These are phyloP conservation scores for Volvox reticuliferus DNA, from an alignment of 139 green algal species.

Conservation along the genomic window DNA sequence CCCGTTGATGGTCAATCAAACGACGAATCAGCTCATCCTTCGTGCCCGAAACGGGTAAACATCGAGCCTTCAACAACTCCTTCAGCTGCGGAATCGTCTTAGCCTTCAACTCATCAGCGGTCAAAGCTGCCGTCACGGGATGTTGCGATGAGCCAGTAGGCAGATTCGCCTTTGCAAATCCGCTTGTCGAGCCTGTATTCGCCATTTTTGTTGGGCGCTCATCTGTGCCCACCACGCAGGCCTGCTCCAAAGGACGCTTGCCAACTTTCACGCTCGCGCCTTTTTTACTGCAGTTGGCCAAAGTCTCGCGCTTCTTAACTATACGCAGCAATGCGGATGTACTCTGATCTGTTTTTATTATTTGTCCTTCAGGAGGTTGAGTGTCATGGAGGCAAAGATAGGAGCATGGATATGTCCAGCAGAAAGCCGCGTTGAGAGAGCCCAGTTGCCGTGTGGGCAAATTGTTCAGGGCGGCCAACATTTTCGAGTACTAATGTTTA, in stretches of 20 bases:
- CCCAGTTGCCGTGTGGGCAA: not conserved
- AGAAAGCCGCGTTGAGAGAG: not conserved
- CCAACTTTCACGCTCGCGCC: not conserved
- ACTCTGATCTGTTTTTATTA: slow-evolving; percentile 15
- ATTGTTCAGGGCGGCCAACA: not conserved
- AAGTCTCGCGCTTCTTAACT: not conserved
- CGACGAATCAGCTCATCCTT: slow-evolving; percentile 50
- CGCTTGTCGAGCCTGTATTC: not conserved
- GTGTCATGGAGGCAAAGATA: slow-evolving; percentile 37
- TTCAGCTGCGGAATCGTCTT: slow-evolving; percentile 42
- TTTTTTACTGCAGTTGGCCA: not conserved
- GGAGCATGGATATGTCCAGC: not conserved
- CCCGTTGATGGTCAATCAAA: slow-evolving; percentile 41
- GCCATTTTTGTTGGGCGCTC: slow-evolving; percentile 24
- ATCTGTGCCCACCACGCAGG: not conserved
- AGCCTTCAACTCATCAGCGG: slow-evolving; percentile 42
- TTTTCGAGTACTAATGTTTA: too few relatives aligned
- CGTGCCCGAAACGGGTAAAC: slow-evolving; percentile 24
- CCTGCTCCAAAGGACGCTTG: not conserved
- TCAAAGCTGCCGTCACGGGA: not conserved
- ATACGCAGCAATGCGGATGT: slow-evolving; percentile 16
- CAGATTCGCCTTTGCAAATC: not conserved
- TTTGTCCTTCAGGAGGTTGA: slow-evolving; percentile 8
- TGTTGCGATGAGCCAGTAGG: not conserved
- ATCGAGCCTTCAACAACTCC: slow-evolving; percentile 28